Base-by-base conservation (phyloP, 169 alveolate species). In the Perkinsus chesapeaki region DNA sequence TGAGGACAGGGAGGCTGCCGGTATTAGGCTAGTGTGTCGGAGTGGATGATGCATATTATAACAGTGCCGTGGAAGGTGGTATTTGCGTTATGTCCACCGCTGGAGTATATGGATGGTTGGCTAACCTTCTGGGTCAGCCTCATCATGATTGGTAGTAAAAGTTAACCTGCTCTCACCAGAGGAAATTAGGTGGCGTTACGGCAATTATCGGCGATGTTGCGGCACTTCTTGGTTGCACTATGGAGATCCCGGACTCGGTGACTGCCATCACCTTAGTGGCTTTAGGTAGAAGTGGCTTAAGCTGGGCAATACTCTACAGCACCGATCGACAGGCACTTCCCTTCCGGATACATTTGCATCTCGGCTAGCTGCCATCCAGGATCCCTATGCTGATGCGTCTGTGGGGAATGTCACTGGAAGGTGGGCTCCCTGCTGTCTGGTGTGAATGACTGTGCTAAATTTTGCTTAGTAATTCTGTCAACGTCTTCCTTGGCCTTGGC, bases 191-290 rank as follows among this genome's bases (percentile, higher is more conserved):
- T 23, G 19, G 93, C 37, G 48, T 93, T 19, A 93, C 95, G 48
- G 94, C 95, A 1, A 36, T 95, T 10, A 93, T 95, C 10, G 94
- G 93, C 16, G 97, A 95, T 91, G 60, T 93, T n/a, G 95, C 97
- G 27, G 39, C 91, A 20, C 73, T 95, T 36, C 93, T 95, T 91
- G 97, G 97, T 19, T 95, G 97, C 60, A 93, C 91, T 16, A 93
- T 94, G 93, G 96, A 39, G 23, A 60, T 39, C 39, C 93, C 93
- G 31, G 94, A 92, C 43, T 38, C 94, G 20, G 34, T 94, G 39
- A 91, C 95, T 27, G 95, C 95, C 37, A 73, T 95, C 37, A 95
- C 94, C 10, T 39, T 95, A 39, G 95, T 94, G 34, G 95, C 96
- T 31, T 39, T 95, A 31, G 93, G 82, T 60, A 60, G 31, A 1